These are phyloP conservation scores for Vitis riparia DNA, from an alignment of 164 flowering plant genomes.

Conservation along the genomic window DNA sequence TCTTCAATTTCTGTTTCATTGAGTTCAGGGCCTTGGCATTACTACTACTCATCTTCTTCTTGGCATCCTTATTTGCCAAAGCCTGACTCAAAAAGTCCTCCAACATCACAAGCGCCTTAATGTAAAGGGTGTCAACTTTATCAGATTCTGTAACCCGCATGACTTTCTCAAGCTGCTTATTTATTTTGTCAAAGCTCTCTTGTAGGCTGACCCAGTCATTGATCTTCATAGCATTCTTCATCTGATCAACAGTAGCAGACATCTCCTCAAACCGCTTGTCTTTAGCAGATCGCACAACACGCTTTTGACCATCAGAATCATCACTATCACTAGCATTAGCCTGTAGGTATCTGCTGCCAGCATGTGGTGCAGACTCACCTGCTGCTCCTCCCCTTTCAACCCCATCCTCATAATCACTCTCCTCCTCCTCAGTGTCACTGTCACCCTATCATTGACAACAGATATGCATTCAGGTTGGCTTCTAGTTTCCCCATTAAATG, in stretches of 20 bases:
- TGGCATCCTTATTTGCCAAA: slow-evolving; percentile 84
- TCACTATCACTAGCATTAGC: slow-evolving; percentile 60
- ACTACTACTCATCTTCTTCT: slow-evolving; percentile 88
- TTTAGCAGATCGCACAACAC: slow-evolving; percentile 75
- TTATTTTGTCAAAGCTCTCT: slow-evolving; percentile 83
- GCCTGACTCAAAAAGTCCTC: slow-evolving; percentile 80
- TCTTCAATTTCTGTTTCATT: slow-evolving; percentile 94
- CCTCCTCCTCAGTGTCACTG: slow-evolving; percentile 58
- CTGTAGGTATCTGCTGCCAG: slow-evolving; percentile 46
- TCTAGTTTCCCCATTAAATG: too few species aligned
- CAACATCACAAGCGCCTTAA: slow-evolving; percentile 76
- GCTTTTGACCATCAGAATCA: slow-evolving; percentile 60
- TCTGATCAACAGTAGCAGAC: slow-evolving; percentile 74
- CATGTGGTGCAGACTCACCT: slow-evolving; percentile 27
- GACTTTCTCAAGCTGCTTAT: slow-evolving; percentile 91
- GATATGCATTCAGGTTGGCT: neutral
- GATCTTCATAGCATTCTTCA: slow-evolving; percentile 90
- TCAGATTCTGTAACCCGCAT: slow-evolving; percentile 75
- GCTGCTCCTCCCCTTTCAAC: slow-evolving; percentile 17
- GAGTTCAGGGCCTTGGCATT: slow-evolving; percentile 87
- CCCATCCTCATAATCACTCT: slow-evolving; percentile 39
- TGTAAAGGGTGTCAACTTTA: slow-evolving; percentile 61
- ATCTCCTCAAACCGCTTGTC: slow-evolving; percentile 85
- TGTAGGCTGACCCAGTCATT: slow-evolving; percentile 94
- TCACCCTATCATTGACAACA: slow-evolving; percentile 36